Percentiles rank a stretch among this genome's conserved stretches.
phyloP scores from a whole-genome alignment of 305 asterid species.

The Andrographis paniculata region DNA sequence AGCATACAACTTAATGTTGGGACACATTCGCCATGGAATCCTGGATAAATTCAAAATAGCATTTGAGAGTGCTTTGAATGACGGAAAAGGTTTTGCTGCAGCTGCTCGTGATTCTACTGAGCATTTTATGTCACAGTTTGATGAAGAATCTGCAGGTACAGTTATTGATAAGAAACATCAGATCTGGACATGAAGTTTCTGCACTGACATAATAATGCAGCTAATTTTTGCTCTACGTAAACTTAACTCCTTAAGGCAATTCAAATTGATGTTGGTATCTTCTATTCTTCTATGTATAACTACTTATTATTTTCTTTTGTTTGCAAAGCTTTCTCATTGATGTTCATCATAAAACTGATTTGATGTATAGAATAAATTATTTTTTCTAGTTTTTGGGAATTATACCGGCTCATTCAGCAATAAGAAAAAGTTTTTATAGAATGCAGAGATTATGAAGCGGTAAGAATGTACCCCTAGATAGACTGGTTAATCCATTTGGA shows the following conservation, averaged over 20 bases:
- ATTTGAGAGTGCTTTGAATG: constrained; percentile 59
- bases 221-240: constrained; percentile 9
- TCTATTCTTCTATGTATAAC: neutral
- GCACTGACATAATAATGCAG: constrained; percentile 3
- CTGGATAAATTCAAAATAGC: constrained; percentile 66
- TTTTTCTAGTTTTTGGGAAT: too few species aligned
- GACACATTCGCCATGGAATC: constrained; percentile 77
- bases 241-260: constrained; percentile 8
- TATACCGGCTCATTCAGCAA: too few species aligned
- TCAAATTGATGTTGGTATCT: neutral
- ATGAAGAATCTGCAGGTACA: constrained; percentile 54
- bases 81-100: constrained; percentile 73
- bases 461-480: too few species aligned
- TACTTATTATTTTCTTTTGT: constrained; percentile 10
- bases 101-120: constrained; percentile 75
- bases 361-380: constrained; percentile 12
- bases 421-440: too few species aligned
- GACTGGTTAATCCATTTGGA: too few species aligned
- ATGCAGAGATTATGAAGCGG: too few species aligned
- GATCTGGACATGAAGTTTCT: neutral
- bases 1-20: constrained; percentile 80
- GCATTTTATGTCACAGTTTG: constrained; percentile 32
- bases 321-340: constrained; percentile 10
- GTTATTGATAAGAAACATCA: neutral
- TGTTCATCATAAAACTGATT: constrained; percentile 14